These are phyloP conservation scores for Penstemon eatonii DNA, from an alignment of 257 asterid genomes.

Conservation along the genomic window DNA sequence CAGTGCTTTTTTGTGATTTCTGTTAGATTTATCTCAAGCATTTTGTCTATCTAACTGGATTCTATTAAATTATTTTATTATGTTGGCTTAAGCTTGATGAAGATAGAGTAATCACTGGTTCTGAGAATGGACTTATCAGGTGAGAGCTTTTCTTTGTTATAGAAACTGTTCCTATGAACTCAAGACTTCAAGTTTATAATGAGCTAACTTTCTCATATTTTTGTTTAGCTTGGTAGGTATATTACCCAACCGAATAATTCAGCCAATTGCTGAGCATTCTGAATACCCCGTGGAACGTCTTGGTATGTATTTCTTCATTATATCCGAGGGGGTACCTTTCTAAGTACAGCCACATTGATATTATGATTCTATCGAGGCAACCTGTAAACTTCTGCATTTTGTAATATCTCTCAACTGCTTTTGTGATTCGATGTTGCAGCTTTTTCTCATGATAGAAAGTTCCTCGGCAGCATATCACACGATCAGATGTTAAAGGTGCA, in stretches of 20 bases:
- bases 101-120: conserved; percentile 83
- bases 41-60: conserved; percentile 20
- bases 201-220: conserved; percentile 22
- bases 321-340: conserved; percentile 58
- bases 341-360: conserved; percentile 49
- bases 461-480: conserved; percentile 92
- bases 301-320: conserved; percentile 46
- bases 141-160: conserved; percentile 25
- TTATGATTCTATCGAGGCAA: no score
- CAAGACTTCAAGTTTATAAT: conserved; percentile 1
- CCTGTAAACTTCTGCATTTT: no score
- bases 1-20: conserved; percentile 24
- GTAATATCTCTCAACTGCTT: conserved; percentile 11
- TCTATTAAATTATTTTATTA: conserved; percentile 15
- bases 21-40: conserved; percentile 1
- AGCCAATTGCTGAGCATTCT: conserved; percentile 93
- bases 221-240: conserved; percentile 73
- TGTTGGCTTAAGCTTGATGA: conserved; percentile 73
- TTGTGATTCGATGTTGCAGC: conserved; percentile 47
- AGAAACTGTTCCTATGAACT: conserved; percentile 24
- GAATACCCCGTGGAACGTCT: conserved; percentile 85
- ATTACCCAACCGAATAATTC: conserved; percentile 87
- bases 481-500: conserved; percentile 67
- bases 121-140: conserved; percentile 89
- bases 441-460: conserved; percentile 81